Evolutionary conservation across 2,329 filamentous ascomycete species (phyloP).

Genomic region (Didymella glomerata): DNA sequence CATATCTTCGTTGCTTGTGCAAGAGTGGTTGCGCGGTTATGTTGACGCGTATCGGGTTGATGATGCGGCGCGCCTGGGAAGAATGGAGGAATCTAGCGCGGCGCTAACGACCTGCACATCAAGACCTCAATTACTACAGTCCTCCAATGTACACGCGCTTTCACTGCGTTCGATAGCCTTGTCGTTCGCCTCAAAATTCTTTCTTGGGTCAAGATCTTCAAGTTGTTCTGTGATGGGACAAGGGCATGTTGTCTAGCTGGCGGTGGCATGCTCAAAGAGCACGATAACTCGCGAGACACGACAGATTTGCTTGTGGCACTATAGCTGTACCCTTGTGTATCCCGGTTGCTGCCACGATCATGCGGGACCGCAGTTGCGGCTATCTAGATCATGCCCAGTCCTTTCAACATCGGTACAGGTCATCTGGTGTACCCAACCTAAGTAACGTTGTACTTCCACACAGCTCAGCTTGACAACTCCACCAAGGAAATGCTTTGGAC

Average conservation of each 20-base stretch:
- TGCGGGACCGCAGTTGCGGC: not conserved
- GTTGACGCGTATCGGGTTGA: slow-evolving; percentile 1
- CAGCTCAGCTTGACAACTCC: not conserved
- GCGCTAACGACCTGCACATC: slow-evolving; percentile 5
- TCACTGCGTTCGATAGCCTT: not conserved
- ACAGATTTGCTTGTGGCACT: not conserved
- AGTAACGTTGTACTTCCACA: not conserved
- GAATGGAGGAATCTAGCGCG: slow-evolving; percentile 3
- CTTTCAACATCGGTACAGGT: not conserved
- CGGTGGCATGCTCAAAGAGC: not conserved
- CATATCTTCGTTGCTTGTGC: slow-evolving; percentile 23
- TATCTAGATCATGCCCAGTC: not conserved
- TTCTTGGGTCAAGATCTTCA: too few species aligned
- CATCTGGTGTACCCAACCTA: too few species aligned
- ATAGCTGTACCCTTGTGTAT: not conserved
- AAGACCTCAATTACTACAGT: not conserved
- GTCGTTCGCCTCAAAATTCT: not conserved
- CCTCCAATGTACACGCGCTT: not conserved
- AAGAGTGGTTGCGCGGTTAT: not conserved
- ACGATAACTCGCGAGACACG: not conserved
- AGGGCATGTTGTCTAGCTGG: not conserved
- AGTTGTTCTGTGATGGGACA: not conserved
- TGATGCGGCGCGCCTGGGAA: not conserved
- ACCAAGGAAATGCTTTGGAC: not conserved
- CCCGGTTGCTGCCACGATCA: not conserved